Evolutionary conservation across 176 grass and related monocot genomes (phyloP).

Genomic region (Aegilops umbellulata): DNA sequence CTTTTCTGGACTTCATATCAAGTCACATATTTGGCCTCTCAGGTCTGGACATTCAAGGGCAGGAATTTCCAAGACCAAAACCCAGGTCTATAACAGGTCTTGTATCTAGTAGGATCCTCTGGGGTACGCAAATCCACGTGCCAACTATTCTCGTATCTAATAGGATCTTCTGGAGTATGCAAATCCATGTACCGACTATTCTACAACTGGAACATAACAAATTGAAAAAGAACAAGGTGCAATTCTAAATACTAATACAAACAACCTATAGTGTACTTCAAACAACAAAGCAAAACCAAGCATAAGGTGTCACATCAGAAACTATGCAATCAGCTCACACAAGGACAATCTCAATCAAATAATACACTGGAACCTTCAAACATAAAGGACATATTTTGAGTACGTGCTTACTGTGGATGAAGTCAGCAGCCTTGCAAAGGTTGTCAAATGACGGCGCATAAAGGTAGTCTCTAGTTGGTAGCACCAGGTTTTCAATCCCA

Average conservation of each 20-base stretch:
- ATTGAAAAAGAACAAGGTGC: neutral
- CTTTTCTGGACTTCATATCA: neutral
- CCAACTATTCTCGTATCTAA: neutral
- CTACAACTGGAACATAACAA: neutral
- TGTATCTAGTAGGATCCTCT: neutral
- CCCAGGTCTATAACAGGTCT: neutral
- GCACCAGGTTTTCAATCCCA: conserved; percentile 81
- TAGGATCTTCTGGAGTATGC: neutral
- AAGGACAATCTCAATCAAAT: neutral
- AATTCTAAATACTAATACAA: neutral
- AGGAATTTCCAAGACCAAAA: neutral
- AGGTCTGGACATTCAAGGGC: neutral
- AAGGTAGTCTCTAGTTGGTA: conserved; percentile 98
- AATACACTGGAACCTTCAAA: neutral
- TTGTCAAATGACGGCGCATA: conserved; percentile 83
- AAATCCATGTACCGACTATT: neutral
- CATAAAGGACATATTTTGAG: neutral
- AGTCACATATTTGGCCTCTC: neutral
- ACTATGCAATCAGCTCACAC: neutral
- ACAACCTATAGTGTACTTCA: neutral
- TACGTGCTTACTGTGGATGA: conserved; percentile 76
- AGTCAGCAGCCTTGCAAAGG: conserved; percentile 78
- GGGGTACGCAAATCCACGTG: neutral
- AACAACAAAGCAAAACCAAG: neutral
- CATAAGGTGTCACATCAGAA: neutral